phyloP scores from a whole-genome alignment of 2,329 filamentous ascomycete species.

The Claviceps lovelessii region DNA sequence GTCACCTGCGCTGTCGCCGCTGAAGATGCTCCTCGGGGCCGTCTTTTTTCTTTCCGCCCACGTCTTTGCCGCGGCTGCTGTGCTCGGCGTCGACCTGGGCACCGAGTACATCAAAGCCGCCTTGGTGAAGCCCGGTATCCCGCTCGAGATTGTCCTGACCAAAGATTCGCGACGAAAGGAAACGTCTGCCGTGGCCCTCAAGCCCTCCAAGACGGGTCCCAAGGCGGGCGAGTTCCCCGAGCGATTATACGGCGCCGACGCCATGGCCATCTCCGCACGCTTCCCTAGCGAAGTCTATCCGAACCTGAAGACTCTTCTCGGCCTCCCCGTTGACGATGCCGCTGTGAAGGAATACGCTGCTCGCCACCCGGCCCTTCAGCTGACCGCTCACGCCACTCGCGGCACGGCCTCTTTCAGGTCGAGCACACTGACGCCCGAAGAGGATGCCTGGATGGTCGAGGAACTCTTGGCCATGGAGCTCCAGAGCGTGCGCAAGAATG shows the following conservation, averaged over 20 bases:
- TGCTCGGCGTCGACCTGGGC: conserved; percentile 84
- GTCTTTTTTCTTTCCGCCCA: conserved; percentile 25
- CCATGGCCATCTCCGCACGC: conserved; percentile 69
- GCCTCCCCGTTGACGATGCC: conserved; percentile 47
- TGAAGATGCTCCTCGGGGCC: conserved; percentile 25
- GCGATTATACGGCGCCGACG: conserved; percentile 81
- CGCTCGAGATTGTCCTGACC: conserved; percentile 92
- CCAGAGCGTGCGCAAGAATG: conserved; percentile 79
- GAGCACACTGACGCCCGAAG: conserved; percentile 44
- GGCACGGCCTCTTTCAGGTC: conserved; percentile 75
- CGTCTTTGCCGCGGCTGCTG: conserved; percentile 49
- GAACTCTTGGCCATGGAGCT: conserved; percentile 94
- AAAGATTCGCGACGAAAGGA: conserved; percentile 98
- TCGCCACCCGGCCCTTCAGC: conserved; percentile 63
- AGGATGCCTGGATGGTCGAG: conserved; percentile 65
- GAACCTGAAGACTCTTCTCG: conserved; percentile 85
- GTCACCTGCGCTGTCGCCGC: conserved; percentile 19
- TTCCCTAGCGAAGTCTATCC: conserved; percentile 91
- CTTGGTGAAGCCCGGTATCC: conserved; percentile 90
- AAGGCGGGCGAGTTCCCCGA: conserved; percentile 63
- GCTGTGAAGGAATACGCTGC: conserved; percentile 55
- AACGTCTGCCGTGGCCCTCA: conserved; percentile 79
- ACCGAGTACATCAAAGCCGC: conserved; percentile 95
- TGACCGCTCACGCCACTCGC: conserved; percentile 45
- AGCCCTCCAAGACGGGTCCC: conserved; percentile 56